These are phyloP conservation scores for Cordyceps militaris DNA, from an alignment of 2,329 filamentous ascomycete species.

Conservation along the genomic window DNA sequence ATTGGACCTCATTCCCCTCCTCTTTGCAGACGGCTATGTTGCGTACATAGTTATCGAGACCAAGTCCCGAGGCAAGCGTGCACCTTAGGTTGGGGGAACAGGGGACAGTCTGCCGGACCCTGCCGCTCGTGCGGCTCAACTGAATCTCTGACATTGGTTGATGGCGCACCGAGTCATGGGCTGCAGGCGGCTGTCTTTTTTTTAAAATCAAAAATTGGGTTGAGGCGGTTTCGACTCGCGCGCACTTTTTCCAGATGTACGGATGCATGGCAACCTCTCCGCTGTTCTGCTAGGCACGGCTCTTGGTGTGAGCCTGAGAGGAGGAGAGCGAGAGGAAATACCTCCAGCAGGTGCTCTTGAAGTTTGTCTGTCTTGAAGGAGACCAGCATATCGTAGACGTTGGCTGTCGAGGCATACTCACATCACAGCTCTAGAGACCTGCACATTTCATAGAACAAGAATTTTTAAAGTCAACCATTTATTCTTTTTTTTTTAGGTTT, in stretches of 20 bases:
- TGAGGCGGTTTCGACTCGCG: too few species aligned
- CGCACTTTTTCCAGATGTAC: not conserved
- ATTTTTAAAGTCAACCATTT: constrained; percentile 3
- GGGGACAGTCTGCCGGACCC: not conserved
- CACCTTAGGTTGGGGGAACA: too few species aligned
- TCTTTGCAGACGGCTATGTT: too few species aligned
- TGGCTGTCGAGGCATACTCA: too few species aligned
- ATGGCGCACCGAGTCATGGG: not conserved
- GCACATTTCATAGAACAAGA: not conserved
- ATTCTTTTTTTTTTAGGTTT: constrained; percentile 5
- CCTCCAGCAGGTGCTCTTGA: too few species aligned
- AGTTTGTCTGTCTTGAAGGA: too few species aligned
- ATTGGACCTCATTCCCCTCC: too few species aligned
- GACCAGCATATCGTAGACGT: too few species aligned
- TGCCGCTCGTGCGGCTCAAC: not conserved
- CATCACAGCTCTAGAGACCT: not conserved
- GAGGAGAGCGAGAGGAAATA: too few species aligned
- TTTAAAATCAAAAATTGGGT: too few species aligned
- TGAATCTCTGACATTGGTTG: not conserved
- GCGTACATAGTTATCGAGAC: too few species aligned
- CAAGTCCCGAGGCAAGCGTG: too few species aligned
- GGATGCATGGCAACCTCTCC: not conserved
- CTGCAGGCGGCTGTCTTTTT: not conserved
- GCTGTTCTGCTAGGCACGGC: not conserved
- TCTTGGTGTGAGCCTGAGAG: not conserved